Evolutionary conservation across 2,329 filamentous ascomycete species (phyloP), one percentile per base, ranked within the genome.

Genomic region (Aspergillus vadensis): DNA sequence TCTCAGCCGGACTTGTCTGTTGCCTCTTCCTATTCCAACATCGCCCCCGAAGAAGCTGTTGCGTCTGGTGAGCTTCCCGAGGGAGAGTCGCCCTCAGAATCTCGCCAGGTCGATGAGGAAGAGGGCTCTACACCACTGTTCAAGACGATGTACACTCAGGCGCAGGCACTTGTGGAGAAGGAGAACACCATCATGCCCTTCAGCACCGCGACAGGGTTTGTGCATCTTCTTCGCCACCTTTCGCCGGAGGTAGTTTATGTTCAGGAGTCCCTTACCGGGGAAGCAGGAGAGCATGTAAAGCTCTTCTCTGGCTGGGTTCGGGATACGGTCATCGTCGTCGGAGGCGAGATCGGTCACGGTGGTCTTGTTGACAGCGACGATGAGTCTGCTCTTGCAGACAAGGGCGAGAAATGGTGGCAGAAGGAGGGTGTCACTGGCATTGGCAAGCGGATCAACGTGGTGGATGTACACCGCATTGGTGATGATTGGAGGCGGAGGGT

Each of bases 161-260:
- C 92, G 3, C 81, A 91, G 43, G 79, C 83, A 1, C 83, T 97
- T 10, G 92, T 97, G 4, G 90, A 96, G 67, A 91, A 91, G 71
- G 90, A 95, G 47, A 88, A 86, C 47, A 92, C 92, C 85, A 89
- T 97, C 59, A 84, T 98, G 72, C 92, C 92, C 0, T 98, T 97
- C 72, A 95, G 89, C 10, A 91, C 91, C 0, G 80, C 85, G n/a
- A 88, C 86, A 27, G 93, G 93, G 49, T 91, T 95, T 72, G 85
- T 92, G 4, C 91, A 96, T 72, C 92, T 97, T 67, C 84, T 97
- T 27, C 89, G 91, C 55, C 91, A 97, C 73, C 82, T 98, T 6
- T 86, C 88, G 39, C 94, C 94, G 0, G 91, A 96, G 61, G 82
- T 94, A 25, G 86, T 97, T 36, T 98, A 98, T 72, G 83, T 97